phyloP scores from a whole-genome alignment of 768 basidiomycete genomes.

The Phaeolepiota aurea region DNA sequence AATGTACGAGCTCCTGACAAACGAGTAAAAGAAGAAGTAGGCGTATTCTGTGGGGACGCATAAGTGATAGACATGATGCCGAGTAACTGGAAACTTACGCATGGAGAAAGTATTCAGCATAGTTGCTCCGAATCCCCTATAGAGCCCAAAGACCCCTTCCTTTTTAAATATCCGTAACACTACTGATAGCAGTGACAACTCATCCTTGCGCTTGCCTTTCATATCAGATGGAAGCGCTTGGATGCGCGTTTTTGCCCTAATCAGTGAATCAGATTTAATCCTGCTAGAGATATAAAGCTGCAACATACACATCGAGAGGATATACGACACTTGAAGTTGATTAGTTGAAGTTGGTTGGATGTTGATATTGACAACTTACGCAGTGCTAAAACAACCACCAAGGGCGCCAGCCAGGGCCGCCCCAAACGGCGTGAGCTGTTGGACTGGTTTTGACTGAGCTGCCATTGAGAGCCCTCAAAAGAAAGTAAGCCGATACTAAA shows the following conservation, averaged over 20 bases:
- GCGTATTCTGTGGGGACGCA: slow-evolving; percentile 68
- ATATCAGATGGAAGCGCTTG: slow-evolving; percentile 58
- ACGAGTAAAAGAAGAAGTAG: slow-evolving; percentile 98
- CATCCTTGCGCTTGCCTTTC: slow-evolving; percentile 44
- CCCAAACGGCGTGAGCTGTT: slow-evolving; percentile 77
- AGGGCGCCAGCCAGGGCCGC: slow-evolving; percentile 89
- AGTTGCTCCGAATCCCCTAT: slow-evolving; percentile 89
- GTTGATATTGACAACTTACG: slow-evolving; percentile 45
- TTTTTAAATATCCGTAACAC: slow-evolving; percentile 64
- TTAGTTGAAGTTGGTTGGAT: slow-evolving; percentile 4
- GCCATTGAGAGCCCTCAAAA: slow-evolving; percentile 25
- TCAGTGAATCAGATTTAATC: slow-evolving; percentile 4
- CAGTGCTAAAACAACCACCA: slow-evolving; percentile 88
- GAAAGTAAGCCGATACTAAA: slow-evolving; percentile 9
- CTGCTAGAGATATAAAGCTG: neutral
- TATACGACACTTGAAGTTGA: slow-evolving; percentile 66
- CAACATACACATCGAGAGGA: slow-evolving; percentile 84
- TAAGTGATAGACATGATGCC: slow-evolving; percentile 1
- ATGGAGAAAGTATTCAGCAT: slow-evolving; percentile 98
- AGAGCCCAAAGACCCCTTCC: slow-evolving; percentile 79
- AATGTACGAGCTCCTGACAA: slow-evolving; percentile 79
- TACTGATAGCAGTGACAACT: slow-evolving; percentile 53
- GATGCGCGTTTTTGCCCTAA: slow-evolving; percentile 91
- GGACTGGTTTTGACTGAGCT: slow-evolving; percentile 47
- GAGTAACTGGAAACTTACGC: slow-evolving; percentile 56